These are phyloP conservation scores for Macadamia integrifolia DNA, from an alignment of 164 flowering plant species.

Conservation along the genomic window DNA sequence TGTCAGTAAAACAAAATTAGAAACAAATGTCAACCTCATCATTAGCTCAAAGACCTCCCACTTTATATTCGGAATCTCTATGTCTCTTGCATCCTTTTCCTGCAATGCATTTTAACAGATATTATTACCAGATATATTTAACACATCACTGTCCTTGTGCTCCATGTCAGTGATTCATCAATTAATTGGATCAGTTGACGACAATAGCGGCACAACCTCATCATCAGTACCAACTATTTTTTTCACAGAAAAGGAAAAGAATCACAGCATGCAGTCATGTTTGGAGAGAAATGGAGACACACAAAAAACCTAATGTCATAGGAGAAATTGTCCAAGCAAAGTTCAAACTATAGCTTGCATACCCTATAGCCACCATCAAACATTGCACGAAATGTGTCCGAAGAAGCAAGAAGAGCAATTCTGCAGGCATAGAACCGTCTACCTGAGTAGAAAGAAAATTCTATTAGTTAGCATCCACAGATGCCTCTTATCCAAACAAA, in stretches of 20 bases:
- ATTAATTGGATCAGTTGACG: too few relatives aligned
- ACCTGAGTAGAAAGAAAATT: conserved; percentile 31
- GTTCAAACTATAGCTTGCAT: conserved; percentile 9
- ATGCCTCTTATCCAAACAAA: background rate
- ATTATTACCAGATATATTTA: background rate
- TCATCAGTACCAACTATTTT: background rate
- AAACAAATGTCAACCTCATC: conserved; percentile 50
- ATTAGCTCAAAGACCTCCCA: conserved; percentile 73
- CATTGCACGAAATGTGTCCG: conserved; percentile 99
- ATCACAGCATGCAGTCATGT: too few relatives aligned
- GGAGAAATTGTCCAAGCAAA: background rate
- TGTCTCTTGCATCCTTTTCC: conserved; percentile 97
- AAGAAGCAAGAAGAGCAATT: conserved; percentile 93
- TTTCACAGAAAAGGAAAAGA: background rate
- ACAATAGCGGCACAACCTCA: too few relatives aligned
- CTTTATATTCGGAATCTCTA: conserved; percentile 93
- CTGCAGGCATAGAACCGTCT: conserved; percentile 86
- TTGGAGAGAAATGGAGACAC: background rate
- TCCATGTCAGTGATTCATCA: too few relatives aligned
- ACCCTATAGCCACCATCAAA: conserved; percentile 99
- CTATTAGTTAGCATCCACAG: conserved; percentile 1
- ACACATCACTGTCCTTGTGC: too few relatives aligned
- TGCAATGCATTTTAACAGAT: conserved; percentile 20
- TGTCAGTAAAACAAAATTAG: conserved; percentile 2
- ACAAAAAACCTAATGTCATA: background rate